Evolutionary conservation across 1,284 basidiomycete species (phyloP).

Genomic region (Coniophora puteana): DNA sequence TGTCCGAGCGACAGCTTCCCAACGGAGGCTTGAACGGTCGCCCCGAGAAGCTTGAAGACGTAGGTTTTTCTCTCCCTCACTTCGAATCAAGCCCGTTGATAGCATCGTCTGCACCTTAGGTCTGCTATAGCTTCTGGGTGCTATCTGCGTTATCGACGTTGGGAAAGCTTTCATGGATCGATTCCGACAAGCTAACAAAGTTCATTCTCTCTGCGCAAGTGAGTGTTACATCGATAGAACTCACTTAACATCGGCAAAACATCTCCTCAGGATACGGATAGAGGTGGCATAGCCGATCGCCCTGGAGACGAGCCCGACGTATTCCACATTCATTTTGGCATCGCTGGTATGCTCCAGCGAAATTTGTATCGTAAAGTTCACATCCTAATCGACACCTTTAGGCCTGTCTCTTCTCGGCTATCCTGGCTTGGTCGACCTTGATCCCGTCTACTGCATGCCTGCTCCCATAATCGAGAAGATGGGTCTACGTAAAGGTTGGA

Average conservation of each 20-base stretch:
- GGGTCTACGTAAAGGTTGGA: slow-evolving; percentile 71
- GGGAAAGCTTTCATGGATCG: slow-evolving; percentile 86
- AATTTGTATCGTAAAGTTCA: not conserved
- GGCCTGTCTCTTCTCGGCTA: slow-evolving; percentile 91
- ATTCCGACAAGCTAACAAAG: slow-evolving; percentile 70
- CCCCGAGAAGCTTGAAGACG: slow-evolving; percentile 97
- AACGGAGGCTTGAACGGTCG: slow-evolving; percentile 94
- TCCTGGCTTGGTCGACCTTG: slow-evolving; percentile 76
- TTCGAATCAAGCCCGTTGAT: not conserved
- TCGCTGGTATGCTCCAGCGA: slow-evolving; percentile 64
- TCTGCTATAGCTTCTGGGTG: slow-evolving; percentile 98
- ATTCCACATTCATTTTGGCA: slow-evolving; percentile 93
- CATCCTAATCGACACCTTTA: slow-evolving; percentile 22
- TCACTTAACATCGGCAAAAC: no score
- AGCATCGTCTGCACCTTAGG: slow-evolving; percentile 41
- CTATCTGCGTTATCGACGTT: slow-evolving; percentile 87
- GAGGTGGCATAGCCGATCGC: slow-evolving; percentile 92
- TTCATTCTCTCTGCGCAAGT: slow-evolving; percentile 94
- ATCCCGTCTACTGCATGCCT: slow-evolving; percentile 98
- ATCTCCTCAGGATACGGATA: slow-evolving; percentile 89
- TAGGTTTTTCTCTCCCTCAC: slow-evolving; percentile 33
- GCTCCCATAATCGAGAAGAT: slow-evolving; percentile 62
- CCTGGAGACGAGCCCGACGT: slow-evolving; percentile 95
- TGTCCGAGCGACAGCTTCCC: slow-evolving; percentile 89
- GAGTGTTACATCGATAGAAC: no score